Percentiles rank a stretch among this genome's conserved stretches.
These are phyloP conservation scores for Raddia distichophylla DNA, from an alignment of 176 grass and related monocot species.

Conservation along the genomic window DNA sequence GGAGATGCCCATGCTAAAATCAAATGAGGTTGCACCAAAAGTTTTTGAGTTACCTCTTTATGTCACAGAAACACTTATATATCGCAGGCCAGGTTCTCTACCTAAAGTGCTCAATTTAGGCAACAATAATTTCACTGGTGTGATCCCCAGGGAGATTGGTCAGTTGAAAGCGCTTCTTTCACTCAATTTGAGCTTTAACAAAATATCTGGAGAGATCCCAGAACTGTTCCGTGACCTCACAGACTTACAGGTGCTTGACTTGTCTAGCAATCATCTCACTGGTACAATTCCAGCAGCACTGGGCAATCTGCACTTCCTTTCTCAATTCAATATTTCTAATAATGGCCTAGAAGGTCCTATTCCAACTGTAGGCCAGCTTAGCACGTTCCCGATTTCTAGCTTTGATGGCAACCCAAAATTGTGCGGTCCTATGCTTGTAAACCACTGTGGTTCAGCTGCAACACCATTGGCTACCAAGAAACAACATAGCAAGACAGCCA, in stretches of 20 bases:
- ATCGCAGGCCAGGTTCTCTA: conserved; percentile 28
- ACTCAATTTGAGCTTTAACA: conserved; percentile 49
- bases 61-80: neutral
- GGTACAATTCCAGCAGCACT: conserved; percentile 40
- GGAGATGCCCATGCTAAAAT: conserved; percentile 39
- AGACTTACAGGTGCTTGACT: conserved; percentile 41
- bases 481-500: neutral
- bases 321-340: conserved; percentile 49
- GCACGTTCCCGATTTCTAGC: conserved; percentile 53
- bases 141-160: conserved; percentile 48
- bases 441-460: conserved; percentile 31
- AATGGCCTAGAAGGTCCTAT: conserved; percentile 55
- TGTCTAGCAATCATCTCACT: conserved; percentile 51
- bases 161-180: conserved; percentile 37
- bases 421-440: conserved; percentile 46
- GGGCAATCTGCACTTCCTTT: conserved; percentile 49
- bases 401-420: conserved; percentile 55
- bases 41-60: conserved; percentile 49
- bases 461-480: neutral
- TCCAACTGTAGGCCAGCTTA: conserved; percentile 46
- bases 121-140: conserved; percentile 29
- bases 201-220: conserved; percentile 45
- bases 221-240: conserved; percentile 26
- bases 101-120: conserved; percentile 40
- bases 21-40: conserved; percentile 12